These are phyloP conservation scores for Tetrapisispora iriomotensis DNA, from an alignment of 805 yeast genomes.

Conservation along the genomic window DNA sequence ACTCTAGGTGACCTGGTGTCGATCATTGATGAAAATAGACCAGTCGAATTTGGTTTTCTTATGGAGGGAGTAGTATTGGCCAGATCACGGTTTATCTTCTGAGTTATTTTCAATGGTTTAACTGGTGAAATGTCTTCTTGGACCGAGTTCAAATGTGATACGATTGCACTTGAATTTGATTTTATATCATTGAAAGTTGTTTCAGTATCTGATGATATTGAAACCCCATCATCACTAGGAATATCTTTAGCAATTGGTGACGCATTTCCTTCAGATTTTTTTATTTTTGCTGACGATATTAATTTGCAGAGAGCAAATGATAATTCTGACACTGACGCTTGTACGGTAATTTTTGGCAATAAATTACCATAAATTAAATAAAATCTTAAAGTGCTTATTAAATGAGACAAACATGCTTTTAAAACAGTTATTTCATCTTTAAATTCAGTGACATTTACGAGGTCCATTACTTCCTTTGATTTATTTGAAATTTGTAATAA, in stretches of 20 bases:
- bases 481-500: constrained; percentile 19
- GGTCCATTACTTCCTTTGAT: constrained; percentile 13
- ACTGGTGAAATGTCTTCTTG: constrained; percentile 36
- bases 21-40: constrained; percentile 17
- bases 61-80: constrained; percentile 2
- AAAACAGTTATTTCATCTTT: constrained; percentile 35
- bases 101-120: constrained; percentile 61
- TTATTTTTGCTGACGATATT: constrained; percentile 21
- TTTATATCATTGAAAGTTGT: background rate
- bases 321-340: constrained; percentile 68
- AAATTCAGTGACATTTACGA: constrained; percentile 19
- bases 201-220: background rate
- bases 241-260: background rate
- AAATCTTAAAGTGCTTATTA: constrained; percentile 69
- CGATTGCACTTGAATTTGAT: background rate
- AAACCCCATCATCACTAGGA: background rate
- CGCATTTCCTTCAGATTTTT: background rate
- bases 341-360: constrained; percentile 60
- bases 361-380: constrained; percentile 48
- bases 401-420: constrained; percentile 63
- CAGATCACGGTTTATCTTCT: constrained; percentile 30
- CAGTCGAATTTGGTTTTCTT: constrained; percentile 23
- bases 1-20: constrained; percentile 6
- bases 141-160: constrained; percentile 1
- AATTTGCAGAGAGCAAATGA: constrained; percentile 57